These are phyloP conservation scores for Dictyostelium citrinum DNA, from an alignment of 78 protist species.

Conservation along the genomic window DNA sequence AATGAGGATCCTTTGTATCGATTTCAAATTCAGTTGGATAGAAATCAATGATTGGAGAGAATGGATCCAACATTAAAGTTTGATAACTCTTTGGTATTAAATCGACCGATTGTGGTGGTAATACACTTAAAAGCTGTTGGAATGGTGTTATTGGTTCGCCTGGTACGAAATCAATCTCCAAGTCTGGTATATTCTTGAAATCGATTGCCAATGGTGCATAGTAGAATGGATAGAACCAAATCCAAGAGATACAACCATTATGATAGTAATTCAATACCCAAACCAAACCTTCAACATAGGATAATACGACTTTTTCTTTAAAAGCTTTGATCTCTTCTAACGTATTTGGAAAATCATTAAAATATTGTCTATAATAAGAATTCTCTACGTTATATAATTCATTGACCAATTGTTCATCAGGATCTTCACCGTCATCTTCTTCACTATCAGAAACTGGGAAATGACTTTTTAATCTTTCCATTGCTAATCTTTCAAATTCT, in stretches of 20 bases:
- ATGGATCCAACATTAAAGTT: slow-evolving; percentile 38
- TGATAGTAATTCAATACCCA: slow-evolving; percentile 96
- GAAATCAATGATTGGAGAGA: slow-evolving; percentile 82
- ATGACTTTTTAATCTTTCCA: slow-evolving; percentile 34
- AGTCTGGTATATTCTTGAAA: slow-evolving; percentile 19
- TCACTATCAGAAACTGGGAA: not conserved
- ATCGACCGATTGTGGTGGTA: slow-evolving; percentile 84
- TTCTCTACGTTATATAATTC: not conserved
- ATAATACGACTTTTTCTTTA: not conserved
- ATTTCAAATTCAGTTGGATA: slow-evolving; percentile 86
- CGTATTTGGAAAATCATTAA: slow-evolving; percentile 35
- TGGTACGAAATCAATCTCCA: slow-evolving; percentile 45
- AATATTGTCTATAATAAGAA: slow-evolving; percentile 46
- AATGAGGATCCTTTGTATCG: slow-evolving; percentile 86
- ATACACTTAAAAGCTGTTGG: slow-evolving; percentile 93
- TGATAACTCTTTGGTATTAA: slow-evolving; percentile 74
- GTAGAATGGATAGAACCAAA: slow-evolving; percentile 96
- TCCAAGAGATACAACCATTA: slow-evolving; percentile 93
- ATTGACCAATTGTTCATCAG: not conserved
- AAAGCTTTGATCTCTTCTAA: not conserved
- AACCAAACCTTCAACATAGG: slow-evolving; percentile 76
- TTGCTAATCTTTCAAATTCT: slow-evolving; percentile 17
- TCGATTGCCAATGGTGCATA: slow-evolving; percentile 93
- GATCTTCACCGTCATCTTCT: not conserved
- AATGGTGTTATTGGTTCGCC: slow-evolving; percentile 91